Evolutionary conservation across 208 protist species (phyloP).

Genomic region (Entamoeba histolytica): DNA sequence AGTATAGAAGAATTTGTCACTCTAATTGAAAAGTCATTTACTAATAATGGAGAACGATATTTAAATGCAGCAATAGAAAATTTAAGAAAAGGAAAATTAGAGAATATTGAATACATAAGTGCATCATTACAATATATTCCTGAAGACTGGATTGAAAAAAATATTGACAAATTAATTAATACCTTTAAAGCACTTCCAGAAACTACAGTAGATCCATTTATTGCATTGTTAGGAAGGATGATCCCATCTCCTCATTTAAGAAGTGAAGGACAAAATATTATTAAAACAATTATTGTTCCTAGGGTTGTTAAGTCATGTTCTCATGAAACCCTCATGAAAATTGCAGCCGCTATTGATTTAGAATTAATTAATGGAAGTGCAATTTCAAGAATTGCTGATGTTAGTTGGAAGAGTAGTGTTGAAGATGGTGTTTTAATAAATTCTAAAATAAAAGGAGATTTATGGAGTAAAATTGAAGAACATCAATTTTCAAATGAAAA

Average conservation of each 20-base stretch:
- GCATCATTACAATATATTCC: not conserved
- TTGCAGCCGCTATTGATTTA: not conserved
- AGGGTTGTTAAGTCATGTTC: not conserved
- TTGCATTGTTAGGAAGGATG: not conserved
- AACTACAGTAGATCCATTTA: not conserved
- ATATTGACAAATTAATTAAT: not conserved
- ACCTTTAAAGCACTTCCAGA: not conserved
- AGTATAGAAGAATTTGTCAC: too few relatives aligned
- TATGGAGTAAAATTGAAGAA: not conserved
- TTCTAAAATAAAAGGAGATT: not conserved
- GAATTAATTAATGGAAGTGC: not conserved
- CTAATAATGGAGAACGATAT: too few relatives aligned
- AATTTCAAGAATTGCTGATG: not conserved
- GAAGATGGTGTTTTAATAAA: not conserved
- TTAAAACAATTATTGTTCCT: not conserved
- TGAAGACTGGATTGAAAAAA: not conserved
- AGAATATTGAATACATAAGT: too few relatives aligned
- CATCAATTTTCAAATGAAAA: not conserved
- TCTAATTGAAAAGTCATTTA: too few relatives aligned
- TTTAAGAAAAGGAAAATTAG: too few relatives aligned
- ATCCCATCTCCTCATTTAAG: not conserved
- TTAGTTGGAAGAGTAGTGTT: not conserved
- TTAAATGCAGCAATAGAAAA: too few relatives aligned
- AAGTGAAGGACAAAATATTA: not conserved
- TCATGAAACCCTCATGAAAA: not conserved